phyloP scores from a whole-genome alignment of 805 yeast species.

The Candida tibetensis region DNA sequence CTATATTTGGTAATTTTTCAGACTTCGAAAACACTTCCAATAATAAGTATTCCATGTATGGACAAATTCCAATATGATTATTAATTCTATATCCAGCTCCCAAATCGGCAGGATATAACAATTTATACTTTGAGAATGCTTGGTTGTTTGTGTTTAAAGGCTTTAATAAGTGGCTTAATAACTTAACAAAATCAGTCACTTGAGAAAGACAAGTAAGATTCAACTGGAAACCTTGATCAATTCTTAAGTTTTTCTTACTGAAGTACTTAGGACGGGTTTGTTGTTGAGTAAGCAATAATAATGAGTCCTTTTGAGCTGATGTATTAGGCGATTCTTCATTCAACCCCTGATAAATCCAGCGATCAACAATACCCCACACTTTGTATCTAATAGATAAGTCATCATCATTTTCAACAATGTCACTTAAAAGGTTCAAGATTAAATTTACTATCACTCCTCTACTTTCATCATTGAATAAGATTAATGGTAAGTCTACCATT shows the following conservation, averaged over 20 bases:
- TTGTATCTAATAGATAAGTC: constrained; percentile 35
- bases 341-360: constrained; percentile 55
- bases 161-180: constrained; percentile 46
- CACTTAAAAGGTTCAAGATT: constrained; percentile 48
- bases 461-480: constrained; percentile 33
- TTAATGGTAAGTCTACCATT: constrained; percentile 18
- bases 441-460: constrained; percentile 34
- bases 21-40: constrained; percentile 62
- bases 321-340: constrained; percentile 1
- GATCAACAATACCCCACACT: constrained; percentile 70
- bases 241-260: constrained; percentile 17
- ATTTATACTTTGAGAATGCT: constrained; percentile 30
- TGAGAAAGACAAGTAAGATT: constrained; percentile 48
- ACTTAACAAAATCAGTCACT: constrained; percentile 63
- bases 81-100: constrained; percentile 55
- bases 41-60: constrained; percentile 73
- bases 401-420: constrained; percentile 47
- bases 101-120: constrained; percentile 60
- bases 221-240: constrained; percentile 28
- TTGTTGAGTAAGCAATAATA: constrained; percentile 6
- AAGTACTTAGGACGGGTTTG: constrained; percentile 17
- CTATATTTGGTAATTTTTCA: constrained; percentile 28
- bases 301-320: constrained; percentile 3
- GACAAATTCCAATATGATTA: constrained; percentile 63
- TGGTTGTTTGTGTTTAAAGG: constrained; percentile 20